Base-by-base conservation (phyloP, 495 filamentous ascomycete genomes). In the Bryoglossum gracile region DNA sequence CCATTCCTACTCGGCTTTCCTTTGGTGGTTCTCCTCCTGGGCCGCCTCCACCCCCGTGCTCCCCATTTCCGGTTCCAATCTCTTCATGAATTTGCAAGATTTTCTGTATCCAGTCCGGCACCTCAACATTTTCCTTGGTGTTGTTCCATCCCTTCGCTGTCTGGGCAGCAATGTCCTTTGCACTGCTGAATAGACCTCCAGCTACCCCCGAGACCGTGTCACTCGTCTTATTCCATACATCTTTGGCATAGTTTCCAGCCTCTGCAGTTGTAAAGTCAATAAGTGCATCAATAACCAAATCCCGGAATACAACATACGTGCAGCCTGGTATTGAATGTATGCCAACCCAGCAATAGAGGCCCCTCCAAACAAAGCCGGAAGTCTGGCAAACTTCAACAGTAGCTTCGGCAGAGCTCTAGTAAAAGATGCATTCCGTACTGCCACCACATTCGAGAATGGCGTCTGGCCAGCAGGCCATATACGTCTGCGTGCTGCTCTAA, bases 251-350 rank as follows among this genome's bases (percentile, higher is more conserved):
- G 52, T 81, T 94, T 45, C 89, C 89, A 19, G 89, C 88, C 77
- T 94, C 87, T 87, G 60, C 41, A 51, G 34, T 39, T 11, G 2
- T n/a, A n/a, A n/a, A n/a, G n/a, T n/a, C n/a, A n/a, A n/a, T n/a
- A n/a, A n/a, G n/a, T n/a, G n/a, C n/a, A n/a, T n/a, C n/a, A n/a
- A n/a, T n/a, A n/a, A n/a, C n/a, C n/a, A n/a, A n/a, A n/a, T n/a
- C 44, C 2, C 14, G 25, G 14, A 26, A 34, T 10, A 46, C 11
- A 33, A 73, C 87, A 61, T 76, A 94, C 87, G 86, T 42, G 83
- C 82, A 52, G 92, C 91, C 68, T 97, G 94, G 64, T 97, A 96
- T 64, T 99, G 92, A 25, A 99, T 59, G 74, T 95, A 99, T 34
- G 87, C 87, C 24, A 92, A 61, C 3, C 87, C 86, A 5, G 86